Percentiles rank a stretch among this genome's conserved stretches.
Evolutionary conservation across 441 rosid genomes (phyloP).

Genomic region (Hura crepitans): DNA sequence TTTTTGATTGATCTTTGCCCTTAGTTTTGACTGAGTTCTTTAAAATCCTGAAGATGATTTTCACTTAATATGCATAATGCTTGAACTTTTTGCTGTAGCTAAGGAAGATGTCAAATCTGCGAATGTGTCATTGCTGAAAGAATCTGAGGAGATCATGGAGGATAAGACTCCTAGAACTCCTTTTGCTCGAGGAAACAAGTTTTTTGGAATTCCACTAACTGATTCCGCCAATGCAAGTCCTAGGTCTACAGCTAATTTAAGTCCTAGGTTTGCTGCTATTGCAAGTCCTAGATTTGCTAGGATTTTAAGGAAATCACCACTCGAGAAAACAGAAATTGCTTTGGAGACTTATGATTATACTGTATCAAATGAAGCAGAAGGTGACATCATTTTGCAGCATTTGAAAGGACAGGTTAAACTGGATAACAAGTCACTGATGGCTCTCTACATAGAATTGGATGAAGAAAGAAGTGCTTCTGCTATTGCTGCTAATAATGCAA

Average conservation of each 20-base stretch:
- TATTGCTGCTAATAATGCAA: slow-evolving; percentile 89
- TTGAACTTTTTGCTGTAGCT: slow-evolving; percentile 22
- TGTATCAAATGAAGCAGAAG: slow-evolving; percentile 39
- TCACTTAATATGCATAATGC: neutral
- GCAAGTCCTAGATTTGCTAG: slow-evolving; percentile 43
- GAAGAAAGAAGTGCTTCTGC: slow-evolving; percentile 93
- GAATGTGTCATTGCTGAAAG: slow-evolving; percentile 34
- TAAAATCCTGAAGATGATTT: neutral
- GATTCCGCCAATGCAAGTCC: slow-evolving; percentile 61
- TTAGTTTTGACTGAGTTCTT: neutral
- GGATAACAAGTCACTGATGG: slow-evolving; percentile 76
- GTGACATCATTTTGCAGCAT: slow-evolving; percentile 47
- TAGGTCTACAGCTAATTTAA: slow-evolving; percentile 27
- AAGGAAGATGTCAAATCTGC: slow-evolving; percentile 42
- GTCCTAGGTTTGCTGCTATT: slow-evolving; percentile 40
- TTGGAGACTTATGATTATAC: slow-evolving; percentile 36
- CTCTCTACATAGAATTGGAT: slow-evolving; percentile 80
- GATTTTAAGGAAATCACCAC: slow-evolving; percentile 41
- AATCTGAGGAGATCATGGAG: slow-evolving; percentile 39
- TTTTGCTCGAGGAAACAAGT: slow-evolving; percentile 55
- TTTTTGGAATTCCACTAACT: slow-evolving; percentile 58
- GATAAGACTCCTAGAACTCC: slow-evolving; percentile 47
- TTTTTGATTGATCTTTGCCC: slow-evolving; percentile 7
- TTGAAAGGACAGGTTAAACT: slow-evolving; percentile 67
- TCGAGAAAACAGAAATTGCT: slow-evolving; percentile 48